Conservation (phyloP, 2,329 filamentous ascomycete species). For the Alternaria metachromatica region DNA sequence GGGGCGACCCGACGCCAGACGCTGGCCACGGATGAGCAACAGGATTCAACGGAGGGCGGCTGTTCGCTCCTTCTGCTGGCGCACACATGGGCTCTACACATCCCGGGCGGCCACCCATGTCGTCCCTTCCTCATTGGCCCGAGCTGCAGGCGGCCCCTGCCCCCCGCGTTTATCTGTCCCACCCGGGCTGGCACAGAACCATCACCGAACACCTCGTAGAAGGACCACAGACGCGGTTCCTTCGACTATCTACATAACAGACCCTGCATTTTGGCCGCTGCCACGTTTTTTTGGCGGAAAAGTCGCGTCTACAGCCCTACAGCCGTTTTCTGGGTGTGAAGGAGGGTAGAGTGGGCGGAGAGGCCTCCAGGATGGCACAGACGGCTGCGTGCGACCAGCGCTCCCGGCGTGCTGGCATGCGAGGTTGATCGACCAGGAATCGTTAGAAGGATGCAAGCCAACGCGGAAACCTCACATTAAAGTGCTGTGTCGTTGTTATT, state of each 20-base stretch:
- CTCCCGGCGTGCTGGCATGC: conserved; percentile 32
- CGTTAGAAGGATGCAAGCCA: conserved; percentile 28
- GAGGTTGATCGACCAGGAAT: conserved; percentile 30
- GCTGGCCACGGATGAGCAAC: conserved; percentile 37
- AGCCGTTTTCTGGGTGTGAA: conserved; percentile 26
- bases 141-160: conserved; percentile 21
- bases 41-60: conserved; percentile 36
- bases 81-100: conserved; percentile 21
- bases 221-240: conserved; percentile 35
- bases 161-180: conserved; percentile 30
- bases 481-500: neutral
- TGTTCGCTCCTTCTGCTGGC: conserved; percentile 35
- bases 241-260: conserved; percentile 28
- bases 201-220: conserved; percentile 24
- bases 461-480: conserved; percentile 29
- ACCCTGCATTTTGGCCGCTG: conserved; percentile 35
- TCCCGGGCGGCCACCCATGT: conserved; percentile 15
- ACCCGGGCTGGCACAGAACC: conserved; percentile 21
- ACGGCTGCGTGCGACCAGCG: conserved; percentile 20
- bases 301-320: conserved; percentile 41
- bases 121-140: conserved; percentile 19
- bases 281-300: conserved; percentile 44
- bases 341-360: conserved; percentile 29
- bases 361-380: conserved; percentile 25
- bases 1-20: conserved; percentile 37